A percentile compares a stretch with the other conserved stretches of the same genome.
These are phyloP conservation scores for Chlorella sp. DNA, from an alignment of 139 green algal species.

Conservation along the genomic window DNA sequence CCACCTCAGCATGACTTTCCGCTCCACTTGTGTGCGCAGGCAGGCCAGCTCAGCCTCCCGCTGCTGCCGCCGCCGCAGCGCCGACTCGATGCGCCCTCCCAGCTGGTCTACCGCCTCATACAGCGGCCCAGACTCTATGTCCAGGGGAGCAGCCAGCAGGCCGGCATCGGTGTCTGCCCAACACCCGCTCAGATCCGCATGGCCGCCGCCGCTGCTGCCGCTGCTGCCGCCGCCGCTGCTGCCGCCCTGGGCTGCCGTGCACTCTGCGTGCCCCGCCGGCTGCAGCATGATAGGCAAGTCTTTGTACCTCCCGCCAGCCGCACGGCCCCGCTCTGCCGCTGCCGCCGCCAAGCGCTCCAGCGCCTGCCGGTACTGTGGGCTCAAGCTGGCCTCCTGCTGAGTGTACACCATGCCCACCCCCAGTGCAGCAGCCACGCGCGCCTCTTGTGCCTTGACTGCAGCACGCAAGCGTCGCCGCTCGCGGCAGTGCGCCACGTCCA, in stretches of 20 bases:
- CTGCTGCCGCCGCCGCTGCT: constrained; percentile 1
- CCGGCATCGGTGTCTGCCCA: not conserved
- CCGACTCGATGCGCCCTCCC: constrained; percentile 13
- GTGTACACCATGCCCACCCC: constrained; percentile 41
- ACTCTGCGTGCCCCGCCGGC: not conserved
- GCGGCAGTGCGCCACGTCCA: constrained; percentile 24
- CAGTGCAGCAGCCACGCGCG: constrained; percentile 19
- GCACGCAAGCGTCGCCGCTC: not conserved
- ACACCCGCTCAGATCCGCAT: not conserved
- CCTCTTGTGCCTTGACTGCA: constrained; percentile 22
- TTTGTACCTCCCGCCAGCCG: not conserved
- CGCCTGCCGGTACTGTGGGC: constrained; percentile 17
- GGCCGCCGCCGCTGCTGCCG: not conserved
- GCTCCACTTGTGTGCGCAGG: constrained; percentile 45
- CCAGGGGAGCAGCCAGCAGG: constrained; percentile 14
- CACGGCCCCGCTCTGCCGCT: constrained; percentile 11
- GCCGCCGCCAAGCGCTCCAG: constrained; percentile 35
- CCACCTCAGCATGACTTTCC: constrained; percentile 45
- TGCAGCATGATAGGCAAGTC: constrained; percentile 10
- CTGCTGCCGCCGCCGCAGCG: not conserved
- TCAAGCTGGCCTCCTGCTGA: not conserved
- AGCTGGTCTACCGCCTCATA: constrained; percentile 8
- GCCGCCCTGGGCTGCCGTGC: not conserved
- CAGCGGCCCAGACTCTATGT: not conserved
- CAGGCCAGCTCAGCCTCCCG: constrained; percentile 16